Percentiles rank a stretch among this genome's conserved stretches.
Evolutionary conservation across 2,329 filamentous ascomycete genomes (phyloP).

Genomic region (Penicillium sp.): DNA sequence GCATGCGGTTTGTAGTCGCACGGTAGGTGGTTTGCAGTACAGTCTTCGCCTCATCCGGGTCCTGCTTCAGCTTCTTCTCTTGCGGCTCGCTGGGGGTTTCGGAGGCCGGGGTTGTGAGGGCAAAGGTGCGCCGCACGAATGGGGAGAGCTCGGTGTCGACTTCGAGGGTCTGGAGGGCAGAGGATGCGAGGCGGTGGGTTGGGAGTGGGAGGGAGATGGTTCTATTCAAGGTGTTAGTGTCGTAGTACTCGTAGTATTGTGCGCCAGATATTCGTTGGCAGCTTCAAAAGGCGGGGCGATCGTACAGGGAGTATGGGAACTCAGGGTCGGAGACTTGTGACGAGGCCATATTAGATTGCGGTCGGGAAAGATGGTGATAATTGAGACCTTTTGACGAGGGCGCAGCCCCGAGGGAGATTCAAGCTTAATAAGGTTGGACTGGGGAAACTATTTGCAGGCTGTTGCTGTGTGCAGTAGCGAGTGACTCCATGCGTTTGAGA

Average conservation of each 20-base stretch:
- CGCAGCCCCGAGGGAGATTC: not conserved
- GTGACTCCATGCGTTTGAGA: not conserved
- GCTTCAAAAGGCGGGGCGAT: conserved; percentile 7
- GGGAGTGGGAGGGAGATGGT: conserved; percentile 80
- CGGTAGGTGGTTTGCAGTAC: conserved; percentile 75
- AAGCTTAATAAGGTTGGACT: not conserved
- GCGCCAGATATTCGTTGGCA: not conserved
- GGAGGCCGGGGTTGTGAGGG: conserved; percentile 48
- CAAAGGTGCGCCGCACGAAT: conserved; percentile 73
- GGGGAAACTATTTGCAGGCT: not conserved
- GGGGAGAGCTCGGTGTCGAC: conserved; percentile 90
- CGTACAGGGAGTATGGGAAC: conserved; percentile 45
- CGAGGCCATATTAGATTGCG: conserved; percentile 24
- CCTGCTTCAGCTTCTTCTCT: conserved; percentile 27
- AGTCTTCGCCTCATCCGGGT: conserved; percentile 43
- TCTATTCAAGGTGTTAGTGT: conserved; percentile 47
- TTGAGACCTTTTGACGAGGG: not conserved
- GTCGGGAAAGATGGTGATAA: not conserved
- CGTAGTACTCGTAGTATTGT: not conserved
- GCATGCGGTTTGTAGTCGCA: conserved; percentile 93
- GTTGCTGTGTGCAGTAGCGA: not conserved
- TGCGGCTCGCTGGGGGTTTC: conserved; percentile 22
- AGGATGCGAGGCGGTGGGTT: conserved; percentile 72
- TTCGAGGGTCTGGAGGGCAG: conserved; percentile 72
- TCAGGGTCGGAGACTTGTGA: conserved; percentile 26